Evolutionary conservation across 768 basidiomycete species (phyloP), one percentile per base, ranked within the genome.

Genomic region (Tylopilus subfusipes): DNA sequence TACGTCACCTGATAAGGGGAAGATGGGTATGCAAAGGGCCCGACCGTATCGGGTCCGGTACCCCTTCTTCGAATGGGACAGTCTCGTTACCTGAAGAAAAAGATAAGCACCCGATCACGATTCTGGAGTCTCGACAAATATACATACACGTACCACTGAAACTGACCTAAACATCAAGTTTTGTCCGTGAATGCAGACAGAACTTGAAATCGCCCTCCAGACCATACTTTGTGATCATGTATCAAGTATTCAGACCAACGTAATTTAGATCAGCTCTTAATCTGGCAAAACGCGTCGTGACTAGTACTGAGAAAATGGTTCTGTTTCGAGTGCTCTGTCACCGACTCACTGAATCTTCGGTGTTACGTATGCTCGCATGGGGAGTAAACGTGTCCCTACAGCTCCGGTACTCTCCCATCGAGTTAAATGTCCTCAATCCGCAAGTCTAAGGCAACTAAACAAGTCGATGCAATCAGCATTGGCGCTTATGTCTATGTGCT

Each of bases 11-110:
- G 53, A 48, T 53, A 42, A 45, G 42, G 27, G 46, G 36, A 18
- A 21, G 43, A 38, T 39, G 7, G 46, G 21, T 10, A 31, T 43
- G 27, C 50, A 21, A 19, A 45, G 44, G 30, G 44, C 33, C 63
- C 54, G 59, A 62, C 24, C 13, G 8, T 38, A 57, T 63, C 53
- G 63, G 59, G 33, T 29, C 33, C n/a, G 38, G n/a, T n/a, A 19
- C 38, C n/a, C 38, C 38, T 25, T 27, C 21, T 25, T 42, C 22
- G 21, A 44, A 6, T 21, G 9, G 31, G 39, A 36, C 31, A 51
- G 11, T 3, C 16, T 14, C 46, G 25, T 33, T 27, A 18, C 16
- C 36, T 48, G 29, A 43, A 39, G 19, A 9, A 45, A 34, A 42
- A 19, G n/a, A 50, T 21, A 42, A 33, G 42, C 16, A n/a, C 11